Evolutionary conservation across 2,329 filamentous ascomycete genomes (phyloP).

Genomic region (Monosporascus sp.): DNA sequence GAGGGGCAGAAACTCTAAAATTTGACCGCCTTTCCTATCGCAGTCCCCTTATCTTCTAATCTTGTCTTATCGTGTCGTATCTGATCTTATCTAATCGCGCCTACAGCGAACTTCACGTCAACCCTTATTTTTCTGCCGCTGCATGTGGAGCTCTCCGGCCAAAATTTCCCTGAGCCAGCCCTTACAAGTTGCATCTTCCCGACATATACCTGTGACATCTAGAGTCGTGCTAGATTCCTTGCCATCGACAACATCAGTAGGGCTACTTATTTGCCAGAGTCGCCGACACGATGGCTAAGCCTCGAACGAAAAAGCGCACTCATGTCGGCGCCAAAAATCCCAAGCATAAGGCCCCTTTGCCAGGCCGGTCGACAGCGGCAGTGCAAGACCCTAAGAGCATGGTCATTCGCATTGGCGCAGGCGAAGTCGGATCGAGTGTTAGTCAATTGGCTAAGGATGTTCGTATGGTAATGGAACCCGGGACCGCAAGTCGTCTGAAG

Average conservation of each 20-base stretch:
- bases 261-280: too few species aligned
- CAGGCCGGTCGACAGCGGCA: constrained; percentile 58
- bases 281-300: constrained; percentile 62
- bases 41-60: not conserved
- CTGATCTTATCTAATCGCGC: not conserved
- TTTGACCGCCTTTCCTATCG: not conserved
- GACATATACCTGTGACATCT: too few species aligned
- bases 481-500: constrained; percentile 83
- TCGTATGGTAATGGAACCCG: constrained; percentile 90
- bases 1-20: not conserved
- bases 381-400: constrained; percentile 83
- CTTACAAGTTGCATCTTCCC: too few species aligned
- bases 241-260: too few species aligned
- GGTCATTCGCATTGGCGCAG: constrained; percentile 95
- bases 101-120: not conserved
- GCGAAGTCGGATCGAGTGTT: constrained; percentile 86
- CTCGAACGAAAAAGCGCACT: constrained; percentile 83
- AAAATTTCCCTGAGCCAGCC: not conserved
- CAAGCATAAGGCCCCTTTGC: constrained; percentile 45
- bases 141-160: not conserved
- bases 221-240: too few species aligned
- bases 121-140: not conserved
- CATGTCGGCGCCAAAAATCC: constrained; percentile 65
- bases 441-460: constrained; percentile 91
- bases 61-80: not conserved